Base-by-base conservation (phyloP, 345 rosid species). In the Linum trigynum region DNA sequence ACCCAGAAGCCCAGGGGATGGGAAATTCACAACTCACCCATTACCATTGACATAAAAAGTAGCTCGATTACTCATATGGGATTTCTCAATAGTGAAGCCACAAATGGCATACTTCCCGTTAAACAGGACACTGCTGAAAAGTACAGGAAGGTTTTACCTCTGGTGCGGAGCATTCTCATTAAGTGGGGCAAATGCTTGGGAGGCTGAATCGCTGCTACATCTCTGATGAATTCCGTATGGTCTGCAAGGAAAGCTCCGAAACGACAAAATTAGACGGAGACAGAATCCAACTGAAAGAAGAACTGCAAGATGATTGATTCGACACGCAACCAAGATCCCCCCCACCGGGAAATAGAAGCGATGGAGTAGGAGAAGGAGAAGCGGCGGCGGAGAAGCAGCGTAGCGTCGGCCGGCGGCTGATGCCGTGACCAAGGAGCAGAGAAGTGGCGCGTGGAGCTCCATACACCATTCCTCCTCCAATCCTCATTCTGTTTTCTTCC, bases 161-260 rank as follows among this genome's bases (percentile, higher is more conserved):
- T 86, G 56, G 82, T 79, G 68, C 42, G 79, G 64, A 84, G 90
- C 59, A 86, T 76, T 17, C 66, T 80, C 63, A 84, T 66, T 41
- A 86, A 70, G 53, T 85, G 78, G 71, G 73, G 67, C 79, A 91
- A 74, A 76, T 85, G 80, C 76, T 64, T 74, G 39, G 97, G 96
- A 74, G 92, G 86, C 71, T 79, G 74, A 72, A 82, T 69, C 67
- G 78, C 83, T 39, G 86, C 91, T 55, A 88, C 80, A 9, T 85
- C 85, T 74, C 70, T 75, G 69, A 90, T 72, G 76, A 88, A 88
- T 57, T 77, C 70, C 10, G 70, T 50, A 71, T 86, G 94, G 3
- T 83, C 96, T 86, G 78, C 73, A 72, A 45, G 51, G 51, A 39
- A 48, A 8, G 38, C 55, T 55, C 65, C 51, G 37, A 36, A 35